Evolutionary conservation across 2,329 filamentous ascomycete genomes (phyloP).

Genomic region (Pyricularia sp.): DNA sequence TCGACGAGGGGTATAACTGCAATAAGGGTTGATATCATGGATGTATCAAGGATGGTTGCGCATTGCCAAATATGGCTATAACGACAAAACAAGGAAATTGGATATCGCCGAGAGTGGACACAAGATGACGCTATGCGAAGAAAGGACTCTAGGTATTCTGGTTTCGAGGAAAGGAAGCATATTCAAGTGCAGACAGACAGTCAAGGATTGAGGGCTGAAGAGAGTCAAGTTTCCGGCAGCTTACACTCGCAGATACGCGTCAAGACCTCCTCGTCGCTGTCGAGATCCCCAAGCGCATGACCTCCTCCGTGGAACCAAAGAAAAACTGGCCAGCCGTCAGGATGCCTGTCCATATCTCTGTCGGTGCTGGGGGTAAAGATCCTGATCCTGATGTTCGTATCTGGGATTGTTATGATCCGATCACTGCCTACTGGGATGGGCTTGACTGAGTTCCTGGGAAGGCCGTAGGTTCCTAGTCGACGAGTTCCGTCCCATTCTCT

Average conservation of each 20-base stretch:
- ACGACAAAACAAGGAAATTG: background rate
- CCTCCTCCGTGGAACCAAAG: slow-evolving; percentile 31
- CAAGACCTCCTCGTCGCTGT: slow-evolving; percentile 23
- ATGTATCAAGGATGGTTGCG: no score
- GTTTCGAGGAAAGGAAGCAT: background rate
- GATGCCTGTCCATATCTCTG: background rate
- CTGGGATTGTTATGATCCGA: slow-evolving; percentile 18
- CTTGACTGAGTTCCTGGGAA: slow-evolving; percentile 17
- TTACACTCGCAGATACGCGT: slow-evolving; percentile 19
- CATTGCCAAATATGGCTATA: background rate
- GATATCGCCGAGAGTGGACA: background rate
- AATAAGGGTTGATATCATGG: background rate
- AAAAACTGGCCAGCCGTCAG: slow-evolving; percentile 24
- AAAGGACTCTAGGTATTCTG: background rate
- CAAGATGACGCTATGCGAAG: background rate
- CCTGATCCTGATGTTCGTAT: slow-evolving; percentile 19
- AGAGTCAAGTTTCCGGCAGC: background rate
- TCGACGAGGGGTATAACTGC: background rate
- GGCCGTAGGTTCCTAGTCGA: slow-evolving; percentile 14
- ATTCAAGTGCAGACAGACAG: background rate
- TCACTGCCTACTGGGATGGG: slow-evolving; percentile 17
- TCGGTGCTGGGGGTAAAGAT: slow-evolving; percentile 15
- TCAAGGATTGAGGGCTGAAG: background rate
- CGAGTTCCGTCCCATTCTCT: slow-evolving; percentile 22
- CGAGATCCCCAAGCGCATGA: slow-evolving; percentile 26